Conservation (phyloP, 495 filamentous ascomycete species). For the Penicillium simplicissimum region DNA sequence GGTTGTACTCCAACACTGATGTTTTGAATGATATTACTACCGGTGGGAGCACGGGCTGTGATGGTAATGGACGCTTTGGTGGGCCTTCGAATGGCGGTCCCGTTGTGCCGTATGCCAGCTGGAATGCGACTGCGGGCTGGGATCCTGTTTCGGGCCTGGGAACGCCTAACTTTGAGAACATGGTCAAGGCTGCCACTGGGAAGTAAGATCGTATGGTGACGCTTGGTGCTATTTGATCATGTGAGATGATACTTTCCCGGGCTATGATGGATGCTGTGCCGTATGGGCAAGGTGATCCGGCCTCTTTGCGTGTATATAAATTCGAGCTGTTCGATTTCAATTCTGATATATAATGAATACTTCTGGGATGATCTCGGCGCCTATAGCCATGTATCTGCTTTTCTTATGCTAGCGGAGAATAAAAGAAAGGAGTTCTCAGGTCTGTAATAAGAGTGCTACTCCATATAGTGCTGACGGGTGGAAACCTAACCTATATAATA, state of each 20-base stretch:
- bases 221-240: not conserved
- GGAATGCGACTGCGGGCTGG: conserved; percentile 59
- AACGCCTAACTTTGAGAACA: conserved; percentile 49
- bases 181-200: conserved; percentile 34
- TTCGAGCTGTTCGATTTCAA: not conserved
- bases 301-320: not conserved
- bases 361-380: not conserved
- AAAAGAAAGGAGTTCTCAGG: too few relatives aligned
- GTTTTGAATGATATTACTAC: conserved; percentile 64
- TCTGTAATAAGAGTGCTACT: too few relatives aligned
- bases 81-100: conserved; percentile 39
- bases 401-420: too few relatives aligned
- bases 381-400: not conserved
- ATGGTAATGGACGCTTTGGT: conserved; percentile 44
- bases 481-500: too few relatives aligned
- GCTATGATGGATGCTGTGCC: not conserved
- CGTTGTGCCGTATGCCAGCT: conserved; percentile 42
- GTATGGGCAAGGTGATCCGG: not conserved
- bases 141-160: conserved; percentile 63
- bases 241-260: not conserved
- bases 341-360: not conserved
- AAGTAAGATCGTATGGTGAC: conserved; percentile 2
- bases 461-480: too few relatives aligned
- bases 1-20: conserved; percentile 57
- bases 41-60: conserved; percentile 64